phyloP scores from a whole-genome alignment of 345 rosid genomes.

The Populus ilicifolia region DNA sequence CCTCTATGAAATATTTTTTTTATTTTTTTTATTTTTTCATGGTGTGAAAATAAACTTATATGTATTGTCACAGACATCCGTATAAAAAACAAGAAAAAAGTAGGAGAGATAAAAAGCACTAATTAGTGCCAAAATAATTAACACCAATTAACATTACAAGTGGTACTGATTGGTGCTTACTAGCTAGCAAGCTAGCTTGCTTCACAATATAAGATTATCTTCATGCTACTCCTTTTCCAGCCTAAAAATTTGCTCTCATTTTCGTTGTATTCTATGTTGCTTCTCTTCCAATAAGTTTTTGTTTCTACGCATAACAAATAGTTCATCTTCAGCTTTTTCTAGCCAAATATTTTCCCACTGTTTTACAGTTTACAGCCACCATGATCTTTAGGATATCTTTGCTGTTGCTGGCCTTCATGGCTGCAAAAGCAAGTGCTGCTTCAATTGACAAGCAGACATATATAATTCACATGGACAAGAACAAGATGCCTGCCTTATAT shows the following conservation, averaged over 20 bases:
- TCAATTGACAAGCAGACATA: slow-evolving; percentile 41
- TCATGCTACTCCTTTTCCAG: background rate
- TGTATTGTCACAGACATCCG: too few relatives aligned
- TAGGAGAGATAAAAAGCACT: too few relatives aligned
- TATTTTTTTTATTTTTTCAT: too few relatives aligned
- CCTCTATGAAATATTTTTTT: too few relatives aligned
- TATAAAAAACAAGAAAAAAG: too few relatives aligned
- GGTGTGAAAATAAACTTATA: too few relatives aligned
- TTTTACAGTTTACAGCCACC: slow-evolving; percentile 5
- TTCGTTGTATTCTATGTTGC: background rate
- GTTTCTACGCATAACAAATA: background rate
- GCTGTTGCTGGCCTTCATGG: slow-evolving; percentile 24
- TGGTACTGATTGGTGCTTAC: too few relatives aligned
- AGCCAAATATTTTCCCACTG: background rate
- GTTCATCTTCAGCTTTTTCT: background rate
- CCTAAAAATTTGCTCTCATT: background rate
- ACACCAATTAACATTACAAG: too few relatives aligned
- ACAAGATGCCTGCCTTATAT: slow-evolving; percentile 31
- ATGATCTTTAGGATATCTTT: slow-evolving; percentile 25
- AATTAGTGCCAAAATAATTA: too few relatives aligned
- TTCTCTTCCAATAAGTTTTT: too few relatives aligned
- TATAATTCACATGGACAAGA: slow-evolving; percentile 55
- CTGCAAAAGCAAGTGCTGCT: slow-evolving; percentile 26
- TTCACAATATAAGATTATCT: background rate
- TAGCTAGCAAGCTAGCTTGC: too few relatives aligned